Evolutionary conservation across 305 asterid genomes (phyloP), one percentile per base, ranked within the genome.

Genomic region (Fraxinus albicans): DNA sequence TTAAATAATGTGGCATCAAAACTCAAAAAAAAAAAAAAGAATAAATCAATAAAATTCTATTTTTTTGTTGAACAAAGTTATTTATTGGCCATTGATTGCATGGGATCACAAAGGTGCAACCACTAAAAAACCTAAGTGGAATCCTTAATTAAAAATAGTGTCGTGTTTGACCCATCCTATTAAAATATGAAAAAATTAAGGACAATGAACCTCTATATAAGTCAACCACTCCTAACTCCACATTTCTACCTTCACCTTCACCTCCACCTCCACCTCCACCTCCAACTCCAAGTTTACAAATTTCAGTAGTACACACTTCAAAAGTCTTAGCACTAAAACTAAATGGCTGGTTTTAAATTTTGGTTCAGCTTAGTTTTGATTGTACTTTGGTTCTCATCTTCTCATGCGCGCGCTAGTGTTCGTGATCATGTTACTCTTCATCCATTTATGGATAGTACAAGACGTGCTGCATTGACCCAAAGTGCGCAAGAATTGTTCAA

Each of bases 171-270:
- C 21, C 76, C 79, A 75, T 36, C 81, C 69, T 63, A 86, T 67
- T 86, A 80, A 83, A 82, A 72, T 79, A 74, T 72, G 31, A 73
- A 21, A 60, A 21, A 58, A 60, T 50, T 65, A 69, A 27, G 10
- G 31, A 6, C 76, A 40, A 38, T 38, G n/a, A 15, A 47, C 12
- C 81, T 77, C 90, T 88, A 90, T 88, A 88, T 85, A 88, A 85
- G 81, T 33, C 60, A 47, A 47, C 60, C 60, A 47, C 60, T 47
- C 21, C 65, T 53, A 53, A 38, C 87, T 74, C 82, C 34, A 77
- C 38, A 80, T 47, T 79, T 82, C 87, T 60, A 78, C 85, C 75
- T 76, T 33, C 10, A 78, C 85, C 75, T 76, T 33, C 10, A 36
- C 33, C 33, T 29, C 33, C 33, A 29, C 10, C 42, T 36, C 5